A percentile compares a stretch with the other conserved stretches of the same genome.
These are phyloP conservation scores for Penicillium sp. DNA, from an alignment of 2,329 filamentous ascomycete genomes.

Conservation along the genomic window DNA sequence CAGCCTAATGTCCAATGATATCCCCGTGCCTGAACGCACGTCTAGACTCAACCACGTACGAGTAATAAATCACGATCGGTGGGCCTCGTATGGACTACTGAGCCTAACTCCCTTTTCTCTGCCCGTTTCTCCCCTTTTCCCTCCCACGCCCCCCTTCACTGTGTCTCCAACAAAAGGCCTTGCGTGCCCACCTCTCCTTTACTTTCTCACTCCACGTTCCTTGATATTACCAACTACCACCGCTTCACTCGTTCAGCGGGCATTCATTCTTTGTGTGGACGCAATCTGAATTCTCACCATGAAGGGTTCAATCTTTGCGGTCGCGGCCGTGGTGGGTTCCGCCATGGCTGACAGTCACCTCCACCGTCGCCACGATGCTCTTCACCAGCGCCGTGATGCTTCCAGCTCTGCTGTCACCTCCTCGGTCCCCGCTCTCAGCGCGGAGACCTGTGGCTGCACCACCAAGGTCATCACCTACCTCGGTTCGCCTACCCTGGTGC, in stretches of 20 bases:
- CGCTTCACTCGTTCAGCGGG: slow-evolving; percentile 68
- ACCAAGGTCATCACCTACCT: slow-evolving; percentile 69
- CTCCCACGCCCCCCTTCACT: slow-evolving; percentile 9
- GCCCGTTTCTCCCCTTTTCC: slow-evolving; percentile 6
- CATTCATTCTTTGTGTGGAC: slow-evolving; percentile 56
- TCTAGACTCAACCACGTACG: slow-evolving; percentile 11
- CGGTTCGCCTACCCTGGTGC: slow-evolving; percentile 56
- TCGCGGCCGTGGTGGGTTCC: slow-evolving; percentile 47
- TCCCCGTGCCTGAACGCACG: slow-evolving; percentile 14
- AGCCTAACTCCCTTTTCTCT: slow-evolving; percentile 10
- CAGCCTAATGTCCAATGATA: slow-evolving; percentile 8
- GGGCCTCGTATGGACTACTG: slow-evolving; percentile 2
- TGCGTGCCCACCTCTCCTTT: slow-evolving; percentile 20
- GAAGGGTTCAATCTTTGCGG: slow-evolving; percentile 66
- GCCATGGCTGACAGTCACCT: slow-evolving; percentile 55
- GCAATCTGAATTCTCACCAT: slow-evolving; percentile 49
- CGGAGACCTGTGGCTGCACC: slow-evolving; percentile 61
- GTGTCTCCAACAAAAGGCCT: slow-evolving; percentile 24
- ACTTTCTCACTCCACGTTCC: slow-evolving; percentile 14
- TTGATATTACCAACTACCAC: slow-evolving; percentile 26
- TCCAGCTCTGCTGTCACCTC: slow-evolving; percentile 8
- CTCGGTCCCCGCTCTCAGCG: slow-evolving; percentile 13
- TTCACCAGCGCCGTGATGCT: slow-evolving; percentile 53
- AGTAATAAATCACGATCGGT: slow-evolving; percentile 12
- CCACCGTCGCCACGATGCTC: slow-evolving; percentile 50